Evolutionary conservation across 2,329 filamentous ascomycete species (phyloP).

Genomic region (Talaromyces sp.): DNA sequence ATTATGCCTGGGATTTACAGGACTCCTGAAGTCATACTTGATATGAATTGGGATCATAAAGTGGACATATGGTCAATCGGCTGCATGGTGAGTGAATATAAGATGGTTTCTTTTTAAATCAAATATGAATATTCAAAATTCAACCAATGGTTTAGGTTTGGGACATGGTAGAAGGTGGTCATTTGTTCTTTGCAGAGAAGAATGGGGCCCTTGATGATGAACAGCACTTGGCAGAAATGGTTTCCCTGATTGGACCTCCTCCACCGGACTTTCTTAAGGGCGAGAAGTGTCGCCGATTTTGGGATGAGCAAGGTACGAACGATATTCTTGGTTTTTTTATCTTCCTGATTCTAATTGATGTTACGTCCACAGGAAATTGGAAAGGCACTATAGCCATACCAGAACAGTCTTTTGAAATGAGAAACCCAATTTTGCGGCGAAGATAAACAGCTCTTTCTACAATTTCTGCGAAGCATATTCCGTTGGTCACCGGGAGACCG

Average conservation of each 20-base stretch:
- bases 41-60: conserved; percentile 33
- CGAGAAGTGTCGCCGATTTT: conserved; percentile 1
- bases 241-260: conserved; percentile 2
- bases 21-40: conserved; percentile 38
- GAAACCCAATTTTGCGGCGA: conserved; percentile 17
- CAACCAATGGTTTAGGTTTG: conserved; percentile 12
- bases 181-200: conserved; percentile 24
- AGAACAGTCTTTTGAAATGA: conserved; percentile 5
- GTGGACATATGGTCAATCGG: conserved; percentile 41
- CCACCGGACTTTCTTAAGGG: conserved; percentile 1
- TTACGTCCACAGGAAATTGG: conserved; percentile 10
- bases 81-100: conserved; percentile 23
- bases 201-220: conserved; percentile 22
- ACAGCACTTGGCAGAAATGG: conserved; percentile 7
- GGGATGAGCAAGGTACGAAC: conserved; percentile 11
- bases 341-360: background rate
- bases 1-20: conserved; percentile 43
- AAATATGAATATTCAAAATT: conserved; percentile 5
- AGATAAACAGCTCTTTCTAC: conserved; percentile 23
- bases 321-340: no score
- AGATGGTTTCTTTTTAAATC: background rate
- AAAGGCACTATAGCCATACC: conserved; percentile 12
- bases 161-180: conserved; percentile 13
- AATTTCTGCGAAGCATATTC: conserved; percentile 28
- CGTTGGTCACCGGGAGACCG: conserved; percentile 29